phyloP scores from a whole-genome alignment of 345 rosid species.

The Microthlaspi erraticum region DNA sequence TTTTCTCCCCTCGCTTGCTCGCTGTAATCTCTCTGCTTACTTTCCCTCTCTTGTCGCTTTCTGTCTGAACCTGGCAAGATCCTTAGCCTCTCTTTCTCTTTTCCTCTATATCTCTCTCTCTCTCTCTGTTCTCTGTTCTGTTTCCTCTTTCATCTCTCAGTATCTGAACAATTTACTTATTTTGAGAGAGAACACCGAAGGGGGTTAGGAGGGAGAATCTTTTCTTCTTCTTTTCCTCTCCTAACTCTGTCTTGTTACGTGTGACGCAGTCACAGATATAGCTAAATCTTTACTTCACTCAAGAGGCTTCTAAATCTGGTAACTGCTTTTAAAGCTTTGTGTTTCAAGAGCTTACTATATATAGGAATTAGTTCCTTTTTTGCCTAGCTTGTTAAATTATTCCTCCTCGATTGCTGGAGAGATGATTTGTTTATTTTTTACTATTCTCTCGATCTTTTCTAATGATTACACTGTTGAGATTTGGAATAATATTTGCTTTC shows the following conservation, averaged over 20 bases:
- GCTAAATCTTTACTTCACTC: constrained; percentile 28
- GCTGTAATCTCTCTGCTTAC: constrained; percentile 28
- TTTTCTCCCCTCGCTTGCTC: constrained; percentile 19
- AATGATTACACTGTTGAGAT: constrained; percentile 39
- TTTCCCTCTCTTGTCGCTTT: constrained; percentile 39
- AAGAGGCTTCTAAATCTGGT: constrained; percentile 44
- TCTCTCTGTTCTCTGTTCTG: not conserved
- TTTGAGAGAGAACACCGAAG: constrained; percentile 27
- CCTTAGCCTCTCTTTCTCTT: constrained; percentile 29
- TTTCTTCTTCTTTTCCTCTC: not conserved
- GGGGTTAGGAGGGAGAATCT: constrained; percentile 29
- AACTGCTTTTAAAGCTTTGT: constrained; percentile 31
- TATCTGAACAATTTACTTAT: constrained; percentile 10
- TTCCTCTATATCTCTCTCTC: constrained; percentile 7
- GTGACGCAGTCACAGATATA: constrained; percentile 26
- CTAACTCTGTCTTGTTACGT: constrained; percentile 12
- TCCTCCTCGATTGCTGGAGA: constrained; percentile 36
- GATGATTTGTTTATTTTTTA: constrained; percentile 6
- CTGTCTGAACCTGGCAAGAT: constrained; percentile 42
- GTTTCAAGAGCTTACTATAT: constrained; percentile 29
- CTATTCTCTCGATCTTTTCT: not conserved
- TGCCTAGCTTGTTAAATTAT: constrained; percentile 14
- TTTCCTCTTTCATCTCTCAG: constrained; percentile 27
- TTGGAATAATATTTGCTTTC: constrained; percentile 37
- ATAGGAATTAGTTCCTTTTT: constrained; percentile 24